Percentiles rank a stretch among this genome's conserved stretches.
Evolutionary conservation across 176 grass and related monocot genomes (phyloP).

Genomic region (Aegilops longissima): DNA sequence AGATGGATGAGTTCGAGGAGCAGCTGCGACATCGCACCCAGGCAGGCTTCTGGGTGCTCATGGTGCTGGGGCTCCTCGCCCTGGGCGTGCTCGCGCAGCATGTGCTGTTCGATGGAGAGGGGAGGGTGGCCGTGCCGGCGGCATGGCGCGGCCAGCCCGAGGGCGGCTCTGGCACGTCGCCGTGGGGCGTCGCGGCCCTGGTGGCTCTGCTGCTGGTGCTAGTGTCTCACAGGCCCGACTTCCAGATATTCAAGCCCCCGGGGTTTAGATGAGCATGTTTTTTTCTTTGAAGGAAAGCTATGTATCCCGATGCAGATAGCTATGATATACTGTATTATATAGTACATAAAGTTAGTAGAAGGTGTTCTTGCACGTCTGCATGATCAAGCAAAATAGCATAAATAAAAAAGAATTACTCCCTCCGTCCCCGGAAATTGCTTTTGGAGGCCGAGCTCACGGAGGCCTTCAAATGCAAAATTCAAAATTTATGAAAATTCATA

Average conservation of each 20-base stretch:
- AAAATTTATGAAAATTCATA: no score
- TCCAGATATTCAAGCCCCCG: neutral
- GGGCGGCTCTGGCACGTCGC: neutral
- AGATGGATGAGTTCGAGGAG: slow-evolving; percentile 32
- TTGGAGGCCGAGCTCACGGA: no score
- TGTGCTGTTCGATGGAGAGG: neutral
- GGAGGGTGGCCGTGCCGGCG: slow-evolving; percentile 11
- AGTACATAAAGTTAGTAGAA: neutral
- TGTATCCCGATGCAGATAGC: neutral
- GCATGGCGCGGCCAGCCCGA: neutral
- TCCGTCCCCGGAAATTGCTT: no score
- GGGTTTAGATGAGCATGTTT: neutral
- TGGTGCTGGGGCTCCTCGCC: slow-evolving; percentile 10
- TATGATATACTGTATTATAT: neutral
- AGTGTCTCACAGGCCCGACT: slow-evolving; percentile 15
- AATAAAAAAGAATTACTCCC: neutral
- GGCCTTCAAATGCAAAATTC: no score
- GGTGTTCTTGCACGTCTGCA: neutral
- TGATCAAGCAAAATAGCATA: neutral
- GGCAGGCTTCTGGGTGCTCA: slow-evolving; percentile 6
- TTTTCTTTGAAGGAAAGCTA: neutral
- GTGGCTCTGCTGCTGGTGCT: slow-evolving; percentile 26
- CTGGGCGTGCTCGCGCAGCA: slow-evolving; percentile 26
- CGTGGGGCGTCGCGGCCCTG: slow-evolving; percentile 24
- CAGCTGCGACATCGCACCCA: slow-evolving; percentile 20